A percentile compares a stretch with the other conserved stretches of the same genome.
These are phyloP conservation scores for Phylloboletellus chloephorus DNA, from an alignment of 1,284 basidiomycete genomes.

Conservation along the genomic window DNA sequence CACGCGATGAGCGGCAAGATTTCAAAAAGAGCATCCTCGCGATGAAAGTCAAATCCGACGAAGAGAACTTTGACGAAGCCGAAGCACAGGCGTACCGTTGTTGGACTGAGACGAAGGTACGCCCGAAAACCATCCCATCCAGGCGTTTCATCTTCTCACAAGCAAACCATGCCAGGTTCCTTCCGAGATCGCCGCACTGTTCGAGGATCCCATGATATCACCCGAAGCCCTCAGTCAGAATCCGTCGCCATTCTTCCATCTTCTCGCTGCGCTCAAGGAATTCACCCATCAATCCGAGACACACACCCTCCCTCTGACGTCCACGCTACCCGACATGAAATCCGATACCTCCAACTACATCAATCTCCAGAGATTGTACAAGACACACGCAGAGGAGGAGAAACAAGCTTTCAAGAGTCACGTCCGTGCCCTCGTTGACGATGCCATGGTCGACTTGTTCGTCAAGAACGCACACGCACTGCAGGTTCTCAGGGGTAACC, in stretches of 20 bases:
- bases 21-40: constrained; percentile 66
- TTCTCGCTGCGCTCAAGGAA: constrained; percentile 72
- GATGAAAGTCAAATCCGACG: constrained; percentile 71
- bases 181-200: constrained; percentile 57
- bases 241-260: constrained; percentile 76
- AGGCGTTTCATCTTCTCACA: neutral
- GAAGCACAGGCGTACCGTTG: constrained; percentile 74
- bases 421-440: constrained; percentile 39
- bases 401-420: constrained; percentile 49
- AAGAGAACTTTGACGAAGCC: constrained; percentile 97
- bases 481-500: constrained; percentile 69
- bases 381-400: constrained; percentile 65
- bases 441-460: constrained; percentile 71
- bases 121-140: constrained; percentile 12
- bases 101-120: constrained; percentile 58
- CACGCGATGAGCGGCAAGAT: constrained; percentile 64
- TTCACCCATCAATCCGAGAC: constrained; percentile 47
- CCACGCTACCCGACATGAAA: constrained; percentile 93
- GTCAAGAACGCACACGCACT: constrained; percentile 88
- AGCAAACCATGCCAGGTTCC: constrained; percentile 45
- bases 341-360: constrained; percentile 83
- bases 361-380: constrained; percentile 74
- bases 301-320: constrained; percentile 48
- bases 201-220: constrained; percentile 50
- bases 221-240: constrained; percentile 32